Evolutionary conservation across 2,329 filamentous ascomycete species (phyloP).

Genomic region (Aspergillus sp.): DNA sequence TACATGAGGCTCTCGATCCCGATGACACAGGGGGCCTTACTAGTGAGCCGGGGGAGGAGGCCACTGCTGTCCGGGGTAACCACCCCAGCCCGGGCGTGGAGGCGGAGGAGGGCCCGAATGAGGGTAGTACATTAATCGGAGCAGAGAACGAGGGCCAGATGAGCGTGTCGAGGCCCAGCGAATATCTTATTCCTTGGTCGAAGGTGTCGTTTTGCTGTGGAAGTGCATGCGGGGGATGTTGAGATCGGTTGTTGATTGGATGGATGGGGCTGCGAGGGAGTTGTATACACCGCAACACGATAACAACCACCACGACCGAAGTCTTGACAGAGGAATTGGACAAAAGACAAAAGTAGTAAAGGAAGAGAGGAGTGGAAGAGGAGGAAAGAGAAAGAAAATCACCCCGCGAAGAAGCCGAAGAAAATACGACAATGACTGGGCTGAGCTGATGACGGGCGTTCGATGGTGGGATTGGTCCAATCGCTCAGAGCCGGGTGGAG

Average conservation of each 20-base stretch:
- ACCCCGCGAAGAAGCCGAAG: constrained; percentile 5
- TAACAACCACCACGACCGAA: background rate
- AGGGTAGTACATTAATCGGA: constrained; percentile 22
- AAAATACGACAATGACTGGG: constrained; percentile 1
- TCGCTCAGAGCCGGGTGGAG: too few relatives aligned
- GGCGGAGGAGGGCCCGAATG: constrained; percentile 12
- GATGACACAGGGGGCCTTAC: constrained; percentile 2
- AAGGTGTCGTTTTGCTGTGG: too few relatives aligned
- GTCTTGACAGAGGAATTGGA: background rate
- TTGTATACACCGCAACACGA: background rate
- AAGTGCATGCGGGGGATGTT: too few relatives aligned
- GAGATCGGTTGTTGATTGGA: too few relatives aligned
- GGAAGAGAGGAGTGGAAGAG: background rate
- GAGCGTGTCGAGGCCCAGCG: background rate
- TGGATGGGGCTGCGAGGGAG: too few relatives aligned
- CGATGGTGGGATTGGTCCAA: background rate
- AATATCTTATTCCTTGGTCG: too few relatives aligned
- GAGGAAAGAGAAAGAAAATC: background rate
- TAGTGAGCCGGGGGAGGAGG: constrained; percentile 13
- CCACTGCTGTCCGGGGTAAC: constrained; percentile 14
- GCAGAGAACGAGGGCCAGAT: background rate
- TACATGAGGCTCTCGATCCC: too few relatives aligned
- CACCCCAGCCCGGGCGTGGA: constrained; percentile 12
- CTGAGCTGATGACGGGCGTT: background rate
- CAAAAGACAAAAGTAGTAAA: too few relatives aligned